These are phyloP conservation scores for Barnettozyma californica DNA, from an alignment of 805 yeast species.

Conservation along the genomic window DNA sequence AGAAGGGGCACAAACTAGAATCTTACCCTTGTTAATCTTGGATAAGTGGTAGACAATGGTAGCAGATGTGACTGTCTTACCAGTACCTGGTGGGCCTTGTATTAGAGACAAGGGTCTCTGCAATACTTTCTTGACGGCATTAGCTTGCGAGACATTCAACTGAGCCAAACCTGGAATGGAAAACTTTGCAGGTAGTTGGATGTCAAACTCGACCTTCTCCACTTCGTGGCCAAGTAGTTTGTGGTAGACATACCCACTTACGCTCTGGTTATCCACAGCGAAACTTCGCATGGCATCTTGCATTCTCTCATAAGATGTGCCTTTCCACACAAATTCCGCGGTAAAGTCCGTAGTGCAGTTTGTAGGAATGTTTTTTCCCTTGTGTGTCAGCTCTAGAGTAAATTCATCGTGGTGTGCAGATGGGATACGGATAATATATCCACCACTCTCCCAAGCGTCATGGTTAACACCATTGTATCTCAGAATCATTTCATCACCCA, in stretches of 20 bases:
- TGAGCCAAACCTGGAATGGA: conserved; percentile 64
- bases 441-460: conserved; percentile 67
- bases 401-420: conserved; percentile 59
- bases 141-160: conserved; percentile 71
- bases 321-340: conserved; percentile 88
- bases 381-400: conserved; percentile 58
- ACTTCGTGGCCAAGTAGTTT: conserved; percentile 78
- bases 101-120: conserved; percentile 72
- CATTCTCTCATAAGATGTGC: conserved; percentile 78
- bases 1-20: conserved; percentile 91
- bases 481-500: conserved; percentile 78
- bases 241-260: conserved; percentile 70
- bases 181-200: conserved; percentile 53
- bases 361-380: conserved; percentile 47
- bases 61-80: conserved; percentile 91
- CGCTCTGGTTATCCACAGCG: conserved; percentile 64
- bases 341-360: conserved; percentile 62
- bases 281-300: conserved; percentile 68
- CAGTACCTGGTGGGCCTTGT: conserved; percentile 97
- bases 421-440: conserved; percentile 70
- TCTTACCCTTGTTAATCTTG: conserved; percentile 53
- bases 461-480: conserved; percentile 53
- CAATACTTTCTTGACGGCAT: conserved; percentile 67
- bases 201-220: conserved; percentile 54
- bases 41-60: conserved; percentile 76